These are phyloP conservation scores for Cicer bijugum DNA, from an alignment of 306 rosid genomes.

Conservation along the genomic window DNA sequence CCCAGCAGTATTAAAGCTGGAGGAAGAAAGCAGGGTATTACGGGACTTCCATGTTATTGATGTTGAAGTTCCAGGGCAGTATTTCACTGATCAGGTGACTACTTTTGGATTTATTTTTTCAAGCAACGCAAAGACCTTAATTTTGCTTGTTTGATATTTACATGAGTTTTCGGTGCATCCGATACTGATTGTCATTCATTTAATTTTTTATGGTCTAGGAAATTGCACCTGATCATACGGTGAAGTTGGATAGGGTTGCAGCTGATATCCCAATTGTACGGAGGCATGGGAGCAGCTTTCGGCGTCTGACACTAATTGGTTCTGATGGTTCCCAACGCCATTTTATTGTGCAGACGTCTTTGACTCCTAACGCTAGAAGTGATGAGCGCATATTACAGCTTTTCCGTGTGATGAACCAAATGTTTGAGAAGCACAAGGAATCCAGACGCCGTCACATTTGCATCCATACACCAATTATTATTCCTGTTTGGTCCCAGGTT, in stretches of 20 bases:
- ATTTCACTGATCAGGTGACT: conserved; percentile 90
- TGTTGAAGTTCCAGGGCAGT: conserved; percentile 99
- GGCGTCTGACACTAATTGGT: conserved; percentile 95
- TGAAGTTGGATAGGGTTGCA: conserved; percentile 93
- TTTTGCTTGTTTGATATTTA: not conserved
- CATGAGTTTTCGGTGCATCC: conserved; percentile 31
- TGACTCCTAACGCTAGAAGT: conserved; percentile 97
- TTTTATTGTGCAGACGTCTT: conserved; percentile 98
- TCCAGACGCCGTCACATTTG: conserved; percentile 95
- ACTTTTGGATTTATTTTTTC: conserved; percentile 23
- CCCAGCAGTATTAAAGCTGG: conserved; percentile 94
- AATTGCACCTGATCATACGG: conserved; percentile 96
- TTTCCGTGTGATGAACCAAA: conserved; percentile 98
- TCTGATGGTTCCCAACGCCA: conserved; percentile 99
- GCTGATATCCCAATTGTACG: conserved; percentile 98
- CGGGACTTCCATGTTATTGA: conserved; percentile 98
- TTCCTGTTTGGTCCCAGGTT: conserved; percentile 99
- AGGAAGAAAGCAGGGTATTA: conserved; percentile 97
- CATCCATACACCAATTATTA: conserved; percentile 95
- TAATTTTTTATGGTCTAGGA: conserved; percentile 58
- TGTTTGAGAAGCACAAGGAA: conserved; percentile 99
- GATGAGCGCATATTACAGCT: conserved; percentile 98
- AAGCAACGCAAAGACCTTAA: conserved; percentile 1
- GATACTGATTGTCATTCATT: conserved; percentile 40
- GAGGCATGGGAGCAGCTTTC: conserved; percentile 97